Conservation (phyloP, 2,329 filamentous ascomycete genomes). For the Penicillium thymicola region DNA sequence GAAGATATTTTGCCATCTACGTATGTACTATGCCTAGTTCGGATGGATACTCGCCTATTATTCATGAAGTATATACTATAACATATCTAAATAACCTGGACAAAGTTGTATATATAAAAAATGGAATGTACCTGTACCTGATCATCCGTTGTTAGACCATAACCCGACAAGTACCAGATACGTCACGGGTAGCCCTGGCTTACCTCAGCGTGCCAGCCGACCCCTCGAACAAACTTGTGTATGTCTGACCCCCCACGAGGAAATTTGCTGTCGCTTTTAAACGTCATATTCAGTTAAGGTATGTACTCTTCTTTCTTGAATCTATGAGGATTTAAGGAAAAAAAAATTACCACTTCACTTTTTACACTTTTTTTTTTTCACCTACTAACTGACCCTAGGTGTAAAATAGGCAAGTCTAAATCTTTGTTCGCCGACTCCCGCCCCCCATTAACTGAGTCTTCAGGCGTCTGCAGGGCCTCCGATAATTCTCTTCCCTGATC, state of each 20-base stretch:
- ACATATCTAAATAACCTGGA: background rate
- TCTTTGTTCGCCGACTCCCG: slow-evolving; percentile 20
- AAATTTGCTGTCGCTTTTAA: slow-evolving; percentile 10
- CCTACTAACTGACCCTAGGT: slow-evolving; percentile 11
- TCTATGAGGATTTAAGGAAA: background rate
- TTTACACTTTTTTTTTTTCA: background rate
- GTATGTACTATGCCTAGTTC: background rate
- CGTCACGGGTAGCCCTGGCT: slow-evolving; percentile 14
- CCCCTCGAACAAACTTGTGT: slow-evolving; percentile 11
- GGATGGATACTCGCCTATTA: background rate
- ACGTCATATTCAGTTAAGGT: slow-evolving; percentile 11
- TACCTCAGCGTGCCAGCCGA: slow-evolving; percentile 10
- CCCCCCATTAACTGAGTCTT: slow-evolving; percentile 16
- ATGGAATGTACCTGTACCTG: slow-evolving; percentile 10
- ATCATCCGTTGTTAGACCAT: background rate
- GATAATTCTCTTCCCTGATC: slow-evolving; percentile 21
- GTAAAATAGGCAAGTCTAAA: slow-evolving; percentile 17
- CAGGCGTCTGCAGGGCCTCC: slow-evolving; percentile 24
- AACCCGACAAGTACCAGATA: slow-evolving; percentile 6
- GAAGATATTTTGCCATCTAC: background rate
- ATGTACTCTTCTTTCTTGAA: background rate
- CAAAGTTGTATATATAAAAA: background rate
- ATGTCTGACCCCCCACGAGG: slow-evolving; percentile 11
- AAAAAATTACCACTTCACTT: background rate
- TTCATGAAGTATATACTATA: background rate